Base-by-base conservation (phyloP, 1,284 basidiomycete species). In the Irpex lacteus region DNA sequence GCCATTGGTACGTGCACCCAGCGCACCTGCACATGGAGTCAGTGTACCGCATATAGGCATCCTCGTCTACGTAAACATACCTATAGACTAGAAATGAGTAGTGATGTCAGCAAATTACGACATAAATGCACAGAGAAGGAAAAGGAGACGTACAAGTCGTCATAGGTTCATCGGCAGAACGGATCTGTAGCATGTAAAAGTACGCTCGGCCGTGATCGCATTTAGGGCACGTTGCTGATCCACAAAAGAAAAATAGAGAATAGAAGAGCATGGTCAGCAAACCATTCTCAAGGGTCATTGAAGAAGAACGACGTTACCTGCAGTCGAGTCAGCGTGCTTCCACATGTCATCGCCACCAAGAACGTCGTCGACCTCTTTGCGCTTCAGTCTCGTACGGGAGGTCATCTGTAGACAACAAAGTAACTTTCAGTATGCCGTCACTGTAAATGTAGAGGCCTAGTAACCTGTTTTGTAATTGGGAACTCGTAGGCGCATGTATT, bases 131-230 rank as follows among this genome's bases (percentile, higher is more conserved):
- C 4, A 15, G 15, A 15, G 40, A 44, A 56, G 56, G 58, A 50
- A 11, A 36, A 34, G 53, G 11, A 36, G 11, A 86, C 93, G 78
- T 82, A 93, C 96, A 98, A 0, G 93, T 98, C 6, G 96, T 98
- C 92, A 96, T 96, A 5, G 96, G 96, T 74, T 98, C 96, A 75
- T 98, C 96, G 0, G 97, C 97, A 70, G 94, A 96, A 40, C 97
- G 82, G 69, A 98, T 99, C 76, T 99, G 97, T 18, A 98, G 80
- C 79, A 98, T 96, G 76, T 96, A 95, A 77, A 94, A 99, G 78
- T 97, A 98, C 5, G 97, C 95, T 63, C 90, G 82, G 49, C 86
- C 85, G 72, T 92, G 84, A 72, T 98, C 96, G 77, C 97, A 99
- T 73, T 96, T 96, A 13, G 91, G 90, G 76, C 96, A 99, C 18